These are phyloP conservation scores for Leccinum broughii DNA, from an alignment of 768 basidiomycete species.

Conservation along the genomic window DNA sequence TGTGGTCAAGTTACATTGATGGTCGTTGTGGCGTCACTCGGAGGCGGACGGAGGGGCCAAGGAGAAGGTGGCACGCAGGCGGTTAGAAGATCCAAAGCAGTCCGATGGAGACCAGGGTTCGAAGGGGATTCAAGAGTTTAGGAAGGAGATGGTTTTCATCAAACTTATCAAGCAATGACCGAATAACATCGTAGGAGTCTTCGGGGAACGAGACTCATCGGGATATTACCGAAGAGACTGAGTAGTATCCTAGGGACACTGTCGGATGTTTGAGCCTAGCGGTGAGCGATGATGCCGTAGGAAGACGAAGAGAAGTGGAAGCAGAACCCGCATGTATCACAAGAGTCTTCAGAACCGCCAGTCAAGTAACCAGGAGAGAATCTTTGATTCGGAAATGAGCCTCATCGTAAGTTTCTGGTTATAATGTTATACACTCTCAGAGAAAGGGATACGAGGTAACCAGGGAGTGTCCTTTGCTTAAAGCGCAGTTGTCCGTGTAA, in stretches of 20 bases:
- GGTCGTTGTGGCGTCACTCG: background rate
- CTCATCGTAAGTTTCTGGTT: background rate
- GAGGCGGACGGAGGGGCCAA: background rate
- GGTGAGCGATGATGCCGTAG: too few species aligned
- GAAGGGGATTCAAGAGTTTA: background rate
- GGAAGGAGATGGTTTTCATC: background rate
- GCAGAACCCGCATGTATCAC: background rate
- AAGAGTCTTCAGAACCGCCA: background rate
- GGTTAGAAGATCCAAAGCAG: background rate
- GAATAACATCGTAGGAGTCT: background rate
- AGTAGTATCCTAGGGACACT: too few species aligned
- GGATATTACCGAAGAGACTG: too few species aligned
- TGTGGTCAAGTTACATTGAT: background rate
- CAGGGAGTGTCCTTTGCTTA: background rate
- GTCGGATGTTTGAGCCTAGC: too few species aligned
- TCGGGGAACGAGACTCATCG: background rate
- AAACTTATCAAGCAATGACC: background rate
- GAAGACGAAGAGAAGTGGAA: too few species aligned
- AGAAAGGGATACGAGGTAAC: background rate
- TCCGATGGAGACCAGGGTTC: background rate
- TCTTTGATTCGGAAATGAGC: background rate
- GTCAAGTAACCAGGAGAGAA: too few species aligned
- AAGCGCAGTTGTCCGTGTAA: conserved; percentile 13
- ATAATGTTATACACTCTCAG: background rate
- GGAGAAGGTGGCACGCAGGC: background rate